Evolutionary conservation across 495 filamentous ascomycete genomes (phyloP).

Genomic region (Elasticomyces elasticus): DNA sequence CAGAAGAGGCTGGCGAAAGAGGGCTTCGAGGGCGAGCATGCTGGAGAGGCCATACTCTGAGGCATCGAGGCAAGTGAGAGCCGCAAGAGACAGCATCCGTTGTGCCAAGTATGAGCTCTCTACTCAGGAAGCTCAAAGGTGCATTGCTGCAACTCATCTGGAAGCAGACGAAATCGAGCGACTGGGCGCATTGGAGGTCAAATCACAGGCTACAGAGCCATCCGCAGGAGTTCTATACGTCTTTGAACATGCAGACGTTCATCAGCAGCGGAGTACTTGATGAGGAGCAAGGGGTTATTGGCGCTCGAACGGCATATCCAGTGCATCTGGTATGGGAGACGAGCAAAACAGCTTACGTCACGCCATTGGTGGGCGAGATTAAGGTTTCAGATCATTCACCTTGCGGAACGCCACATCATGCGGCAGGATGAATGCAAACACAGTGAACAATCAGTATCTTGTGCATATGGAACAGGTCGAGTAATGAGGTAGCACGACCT

Average conservation of each 20-base stretch:
- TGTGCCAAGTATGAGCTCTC: too few species aligned
- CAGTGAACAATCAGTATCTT: too few species aligned
- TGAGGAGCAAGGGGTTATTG: not conserved
- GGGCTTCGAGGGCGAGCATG: slow-evolving; percentile 82
- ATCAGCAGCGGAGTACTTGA: not conserved
- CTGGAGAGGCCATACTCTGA: slow-evolving; percentile 65
- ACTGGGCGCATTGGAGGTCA: not conserved
- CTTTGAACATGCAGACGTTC: slow-evolving; percentile 25
- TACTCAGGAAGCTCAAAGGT: too few species aligned
- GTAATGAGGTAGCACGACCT: too few species aligned
- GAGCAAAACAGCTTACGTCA: not conserved
- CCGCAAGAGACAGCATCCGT: too few species aligned
- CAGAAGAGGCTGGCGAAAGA: slow-evolving; percentile 56
- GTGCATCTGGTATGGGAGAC: not conserved
- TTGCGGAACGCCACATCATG: not conserved
- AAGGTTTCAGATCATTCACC: not conserved
- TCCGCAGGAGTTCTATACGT: slow-evolving; percentile 15
- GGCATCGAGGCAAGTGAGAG: not conserved
- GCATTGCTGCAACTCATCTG: too few species aligned
- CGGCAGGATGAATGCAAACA: too few species aligned
- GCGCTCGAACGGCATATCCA: not conserved
- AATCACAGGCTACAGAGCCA: not conserved
- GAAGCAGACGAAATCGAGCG: not conserved
- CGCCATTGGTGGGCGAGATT: not conserved
- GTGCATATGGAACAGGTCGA: not conserved